Evolutionary conservation across 2,329 filamentous ascomycete genomes (phyloP), one percentile per base, ranked within the genome.

Genomic region (Sordariomycetes sp.): DNA sequence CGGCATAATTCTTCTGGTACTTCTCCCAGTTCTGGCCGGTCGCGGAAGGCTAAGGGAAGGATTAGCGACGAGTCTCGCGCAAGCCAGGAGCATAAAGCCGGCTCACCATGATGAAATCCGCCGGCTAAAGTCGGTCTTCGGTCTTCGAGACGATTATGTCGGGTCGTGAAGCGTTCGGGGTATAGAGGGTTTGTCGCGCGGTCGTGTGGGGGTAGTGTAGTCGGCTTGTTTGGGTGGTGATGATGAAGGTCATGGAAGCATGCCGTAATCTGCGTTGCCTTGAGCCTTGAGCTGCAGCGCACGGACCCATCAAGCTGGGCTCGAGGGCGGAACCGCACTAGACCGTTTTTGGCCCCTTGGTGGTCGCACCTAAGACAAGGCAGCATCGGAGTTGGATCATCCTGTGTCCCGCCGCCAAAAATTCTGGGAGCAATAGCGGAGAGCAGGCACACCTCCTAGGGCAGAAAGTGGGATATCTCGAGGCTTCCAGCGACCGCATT

Each of bases 1-100:
- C 92, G 55, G 82, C 90, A 57, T 86, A 98, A 57, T 81, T 88
- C 75, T 96, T 95, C 68, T 85, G 77, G 73, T 94, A 96, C 71
- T 96, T 96, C 75, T 98, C 92, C 92, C 92, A 98, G 75, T 78
- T 86, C 63, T 74, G 67, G 59, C 92, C 92, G 53, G 83, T 94
- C 63, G 92, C 90, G 69, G 85, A 90, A 73, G 88, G 88, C 88
- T 95, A 76, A 34, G 39, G 20, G 5, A 7, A 12, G 27, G 32
- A 23, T 28, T 25, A 31, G 25, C n/a, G 10, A 18, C 24, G 21
- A 14, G 30, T 19, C 10, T 18, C 20, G 14, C 17, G 12, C 16
- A 11, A 30, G 12, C 29, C 10, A 16, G 10, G 8, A 29, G 20
- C 11, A 10, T 11, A 4, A 19, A 19, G 10, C 10, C 12, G 8